Evolutionary conservation across 164 flowering plant genomes (phyloP), one percentile per base, ranked within the genome.

Genomic region (Aristolochia californica): DNA sequence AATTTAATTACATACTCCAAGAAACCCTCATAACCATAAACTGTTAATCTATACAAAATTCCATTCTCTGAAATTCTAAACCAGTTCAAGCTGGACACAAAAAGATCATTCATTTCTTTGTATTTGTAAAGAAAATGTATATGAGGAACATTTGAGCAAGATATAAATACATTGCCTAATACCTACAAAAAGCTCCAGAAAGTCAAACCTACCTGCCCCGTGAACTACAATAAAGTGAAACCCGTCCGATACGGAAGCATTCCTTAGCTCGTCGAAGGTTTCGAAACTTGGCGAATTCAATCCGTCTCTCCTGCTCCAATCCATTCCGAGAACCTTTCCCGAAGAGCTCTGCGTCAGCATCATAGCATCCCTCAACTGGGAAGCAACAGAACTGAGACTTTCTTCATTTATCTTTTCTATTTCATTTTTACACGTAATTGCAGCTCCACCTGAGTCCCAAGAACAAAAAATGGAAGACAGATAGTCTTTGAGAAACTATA

Each of bases 341-440:
- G 78, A 58, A 53, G 78, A 72, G 40, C 43, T 67, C 5, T 16
- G 27, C 9, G 57, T 53, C 16, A 8, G 50, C 60, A 74, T 63
- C 85, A 84, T 79, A 1, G 82, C 77, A 68, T 79, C 70, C 68
- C 95, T 84, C 59, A 89, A 62, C 60, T 89, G 99, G 43, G 74
- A 67, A 9, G 87, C 77, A 58, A 84, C 83, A 5, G 54, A 66
- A 22, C 27, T 64, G 26, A 93, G 84, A 70, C 68, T 74, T 34
- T 80, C 88, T 54, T 82, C 88, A 66, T 93, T 70, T 45, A 85
- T 84, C 62, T 69, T 77, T 78, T 93, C 96, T 5, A 93, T 61
- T 59, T 83, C 95, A 70, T 89, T 74, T 64, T 93, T 93, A 71
- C 86, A 83, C 53, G 99, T 85, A 49, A 93, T 77, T 62, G 99